Conservation (phyloP, 1,284 basidiomycete genomes). For the Ceratobasidium sp. region DNA sequence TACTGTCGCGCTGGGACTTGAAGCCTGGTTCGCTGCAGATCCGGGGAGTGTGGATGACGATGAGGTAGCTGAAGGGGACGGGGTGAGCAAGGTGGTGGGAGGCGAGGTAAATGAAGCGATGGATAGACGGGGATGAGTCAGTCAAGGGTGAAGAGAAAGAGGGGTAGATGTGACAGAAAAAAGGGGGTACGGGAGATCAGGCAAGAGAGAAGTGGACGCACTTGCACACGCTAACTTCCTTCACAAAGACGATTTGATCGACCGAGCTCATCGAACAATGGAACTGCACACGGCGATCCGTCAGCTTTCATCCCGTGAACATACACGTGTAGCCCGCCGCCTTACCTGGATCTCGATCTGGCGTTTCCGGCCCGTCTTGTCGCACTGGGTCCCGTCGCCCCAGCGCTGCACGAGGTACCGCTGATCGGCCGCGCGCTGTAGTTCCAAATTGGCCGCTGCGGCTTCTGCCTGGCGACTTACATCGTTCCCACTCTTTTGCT, state of each 20-base stretch:
- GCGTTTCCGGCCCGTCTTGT: conserved; percentile 85
- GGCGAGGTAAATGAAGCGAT: background rate
- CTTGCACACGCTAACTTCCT: conserved; percentile 42
- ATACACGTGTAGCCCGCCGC: background rate
- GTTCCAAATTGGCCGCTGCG: conserved; percentile 71
- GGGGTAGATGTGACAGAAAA: background rate
- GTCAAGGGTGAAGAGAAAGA: background rate
- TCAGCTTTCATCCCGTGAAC: background rate
- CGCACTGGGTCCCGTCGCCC: conserved; percentile 90
- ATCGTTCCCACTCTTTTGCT: conserved; percentile 65
- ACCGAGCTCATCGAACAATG: conserved; percentile 94
- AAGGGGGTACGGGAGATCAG: background rate
- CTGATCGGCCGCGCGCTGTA: conserved; percentile 79
- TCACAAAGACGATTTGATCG: conserved; percentile 51
- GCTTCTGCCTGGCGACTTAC: conserved; percentile 60
- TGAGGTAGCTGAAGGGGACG: conserved; percentile 72
- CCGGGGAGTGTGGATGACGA: conserved; percentile 92
- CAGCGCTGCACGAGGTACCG: conserved; percentile 89
- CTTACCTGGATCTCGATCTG: conserved; percentile 92
- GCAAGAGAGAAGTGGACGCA: conserved; percentile 9
- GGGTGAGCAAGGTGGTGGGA: background rate
- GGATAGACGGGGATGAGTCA: conserved; percentile 8
- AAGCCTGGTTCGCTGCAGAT: conserved; percentile 92
- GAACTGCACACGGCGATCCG: conserved; percentile 64
- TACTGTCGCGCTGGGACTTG: conserved; percentile 72